A percentile compares a stretch with the other conserved stretches of the same genome.
phyloP scores from a whole-genome alignment of 116 monocot species.

The Dioscorea cayenensis region DNA sequence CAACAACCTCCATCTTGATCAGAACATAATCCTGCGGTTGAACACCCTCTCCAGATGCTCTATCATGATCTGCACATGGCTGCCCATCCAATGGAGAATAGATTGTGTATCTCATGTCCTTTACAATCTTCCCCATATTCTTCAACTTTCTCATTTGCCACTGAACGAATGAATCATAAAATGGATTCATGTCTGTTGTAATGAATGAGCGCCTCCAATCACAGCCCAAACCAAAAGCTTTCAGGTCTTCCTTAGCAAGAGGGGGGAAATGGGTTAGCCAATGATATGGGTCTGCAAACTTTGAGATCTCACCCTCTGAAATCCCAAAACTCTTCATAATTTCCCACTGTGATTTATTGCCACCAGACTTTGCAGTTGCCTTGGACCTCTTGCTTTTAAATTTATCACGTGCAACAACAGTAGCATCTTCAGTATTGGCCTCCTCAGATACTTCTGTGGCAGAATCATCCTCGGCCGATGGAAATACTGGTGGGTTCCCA shows the following conservation, averaged over 20 bases:
- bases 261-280: conserved; percentile 89
- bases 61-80: conserved; percentile 96
- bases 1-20: conserved; percentile 89
- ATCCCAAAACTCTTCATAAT: conserved; percentile 88
- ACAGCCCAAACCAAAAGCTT: conserved; percentile 86
- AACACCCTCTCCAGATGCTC: conserved; percentile 88
- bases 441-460: conserved; percentile 11
- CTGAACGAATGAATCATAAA: conserved; percentile 86
- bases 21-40: conserved; percentile 86
- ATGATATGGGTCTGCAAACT: conserved; percentile 67
- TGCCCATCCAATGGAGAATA: conserved; percentile 97
- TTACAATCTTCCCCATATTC: conserved; percentile 77
- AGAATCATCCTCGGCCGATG: conserved; percentile 28
- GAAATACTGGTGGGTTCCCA: conserved; percentile 80
- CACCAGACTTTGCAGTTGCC: conserved; percentile 68
- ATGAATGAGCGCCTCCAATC: conserved; percentile 96
- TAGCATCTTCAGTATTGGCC: conserved; percentile 20
- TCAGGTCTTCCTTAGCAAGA: conserved; percentile 77
- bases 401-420: conserved; percentile 48
- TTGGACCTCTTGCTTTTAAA: conserved; percentile 92
- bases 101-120: conserved; percentile 79
- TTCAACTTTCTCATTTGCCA: conserved; percentile 92
- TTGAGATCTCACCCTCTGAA: conserved; percentile 61
- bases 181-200: conserved; percentile 90
- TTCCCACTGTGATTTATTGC: conserved; percentile 87